Conservation (phyloP, 176 grass and related monocot genomes). For the Avena sativa region DNA sequence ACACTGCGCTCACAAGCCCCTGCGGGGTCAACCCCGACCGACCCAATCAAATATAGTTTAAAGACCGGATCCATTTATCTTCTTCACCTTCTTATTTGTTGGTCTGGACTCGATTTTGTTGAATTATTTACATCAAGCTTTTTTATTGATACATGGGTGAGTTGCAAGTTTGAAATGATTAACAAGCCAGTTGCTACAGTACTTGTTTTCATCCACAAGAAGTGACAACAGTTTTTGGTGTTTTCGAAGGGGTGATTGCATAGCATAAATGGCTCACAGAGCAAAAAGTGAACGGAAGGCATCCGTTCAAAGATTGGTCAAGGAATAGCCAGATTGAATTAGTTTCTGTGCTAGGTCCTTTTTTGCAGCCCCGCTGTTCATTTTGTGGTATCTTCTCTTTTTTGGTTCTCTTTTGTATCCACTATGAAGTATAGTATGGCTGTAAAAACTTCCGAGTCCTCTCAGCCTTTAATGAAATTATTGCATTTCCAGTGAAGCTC, state of each 20-base stretch:
- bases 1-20: too few species aligned
- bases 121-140: slow-evolving; percentile 71
- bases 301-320: not conserved
- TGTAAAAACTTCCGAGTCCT: not conserved
- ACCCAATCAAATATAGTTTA: not conserved
- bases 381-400: not conserved
- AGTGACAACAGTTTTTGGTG: slow-evolving; percentile 25
- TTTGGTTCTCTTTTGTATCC: not conserved
- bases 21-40: too few species aligned
- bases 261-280: too few species aligned
- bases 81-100: slow-evolving; percentile 26
- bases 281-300: too few species aligned
- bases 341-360: not conserved
- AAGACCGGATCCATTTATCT: not conserved
- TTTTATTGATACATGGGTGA: slow-evolving; percentile 60
- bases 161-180: slow-evolving; percentile 76
- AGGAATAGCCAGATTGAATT: not conserved
- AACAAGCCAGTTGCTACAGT: slow-evolving; percentile 67
- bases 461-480: not conserved
- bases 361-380: not conserved
- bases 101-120: slow-evolving; percentile 66
- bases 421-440: not conserved
- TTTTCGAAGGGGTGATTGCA: not conserved
- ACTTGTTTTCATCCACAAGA: slow-evolving; percentile 71
- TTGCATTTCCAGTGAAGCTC: not conserved